These are phyloP conservation scores for Colletotrichum caudatum DNA, from an alignment of 2,329 filamentous ascomycete species.

Conservation along the genomic window DNA sequence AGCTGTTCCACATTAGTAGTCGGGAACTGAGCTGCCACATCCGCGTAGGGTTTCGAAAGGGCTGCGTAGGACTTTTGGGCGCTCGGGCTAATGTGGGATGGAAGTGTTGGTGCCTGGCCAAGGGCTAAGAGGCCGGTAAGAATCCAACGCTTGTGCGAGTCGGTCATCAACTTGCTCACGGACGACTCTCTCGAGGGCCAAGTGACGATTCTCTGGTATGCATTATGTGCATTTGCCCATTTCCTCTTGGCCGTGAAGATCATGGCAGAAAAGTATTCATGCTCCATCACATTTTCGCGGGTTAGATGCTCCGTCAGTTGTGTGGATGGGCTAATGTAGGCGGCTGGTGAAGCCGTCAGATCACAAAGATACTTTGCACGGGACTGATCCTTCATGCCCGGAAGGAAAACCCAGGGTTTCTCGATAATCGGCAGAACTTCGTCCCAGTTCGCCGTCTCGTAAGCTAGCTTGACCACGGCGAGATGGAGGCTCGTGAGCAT, in stretches of 20 bases:
- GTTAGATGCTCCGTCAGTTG: conserved; percentile 69
- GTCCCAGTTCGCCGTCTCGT: conserved; percentile 64
- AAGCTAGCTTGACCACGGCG: conserved; percentile 68
- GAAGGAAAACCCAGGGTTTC: conserved; percentile 75
- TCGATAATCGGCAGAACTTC: conserved; percentile 72
- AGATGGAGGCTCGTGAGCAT: conserved; percentile 76
- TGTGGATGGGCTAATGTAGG: conserved; percentile 70
- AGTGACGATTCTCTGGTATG: conserved; percentile 74
- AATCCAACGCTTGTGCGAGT: conserved; percentile 93
- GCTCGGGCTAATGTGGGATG: conserved; percentile 65
- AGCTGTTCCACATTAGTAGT: conserved; percentile 66
- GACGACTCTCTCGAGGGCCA: conserved; percentile 73
- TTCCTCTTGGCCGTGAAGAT: conserved; percentile 70
- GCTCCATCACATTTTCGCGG: conserved; percentile 70
- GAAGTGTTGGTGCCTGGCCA: conserved; percentile 69
- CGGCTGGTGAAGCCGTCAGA: conserved; percentile 56
- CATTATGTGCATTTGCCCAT: conserved; percentile 72
- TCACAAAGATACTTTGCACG: conserved; percentile 60
- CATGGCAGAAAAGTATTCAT: conserved; percentile 74
- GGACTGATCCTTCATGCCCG: conserved; percentile 56
- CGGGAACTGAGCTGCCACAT: conserved; percentile 77
- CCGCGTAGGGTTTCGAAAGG: conserved; percentile 77
- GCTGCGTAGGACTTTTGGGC: conserved; percentile 68
- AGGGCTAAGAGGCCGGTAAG: conserved; percentile 78
- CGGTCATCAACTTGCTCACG: conserved; percentile 82